Base-by-base conservation (phyloP, 2,329 filamentous ascomycete species). In the Cladorrhinum sp. region DNA sequence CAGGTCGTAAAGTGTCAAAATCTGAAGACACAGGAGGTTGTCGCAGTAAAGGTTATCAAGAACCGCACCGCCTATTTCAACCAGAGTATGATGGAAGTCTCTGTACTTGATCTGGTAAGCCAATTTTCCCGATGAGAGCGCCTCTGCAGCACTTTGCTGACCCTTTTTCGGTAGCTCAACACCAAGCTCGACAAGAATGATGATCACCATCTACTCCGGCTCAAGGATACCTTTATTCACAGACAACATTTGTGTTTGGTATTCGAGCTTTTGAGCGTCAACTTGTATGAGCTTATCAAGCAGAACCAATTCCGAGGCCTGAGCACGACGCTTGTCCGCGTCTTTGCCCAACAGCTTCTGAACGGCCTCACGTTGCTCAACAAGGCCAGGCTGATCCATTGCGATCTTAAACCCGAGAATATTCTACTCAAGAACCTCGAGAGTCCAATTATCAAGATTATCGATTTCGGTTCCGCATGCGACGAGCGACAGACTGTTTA, bases 41-140 rank as follows among this genome's bases (percentile, higher is more conserved):
- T 99, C 50, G 95, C 95, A 2, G 95, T 99, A 67, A 99, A 99
- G 78, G 95, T 99, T 58, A 95, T 99, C 78, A 99, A 99, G 79
- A 99, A 99, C 76, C 88, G 93, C 70, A 99, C 95, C 1, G 95
- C 95, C 38, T 99, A 99, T 75, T 99, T 99, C 80, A 99, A 99
- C 73, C 95, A 99, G 76, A 98, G 95, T 75, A 99, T 99, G 95
- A 99, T 99, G 95, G 95, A 99, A 74, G 95, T 99, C 29, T 99
- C 95, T 1, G 95, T 99, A 23, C 81, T 99, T 60, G 95, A 99
- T 75, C 74, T 99, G 81, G 92, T 96, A 81, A 60, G 85, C 68
- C 57, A 13, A 56, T 22, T 45, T n/a, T 3, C 41, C 41, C n/a
- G 41, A 45, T 3, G 25, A 50, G 22, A 56, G 38, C 22, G 18